Evolutionary conservation across 257 asterid genomes (phyloP).

Genomic region (Fraxinus cuspidata): DNA sequence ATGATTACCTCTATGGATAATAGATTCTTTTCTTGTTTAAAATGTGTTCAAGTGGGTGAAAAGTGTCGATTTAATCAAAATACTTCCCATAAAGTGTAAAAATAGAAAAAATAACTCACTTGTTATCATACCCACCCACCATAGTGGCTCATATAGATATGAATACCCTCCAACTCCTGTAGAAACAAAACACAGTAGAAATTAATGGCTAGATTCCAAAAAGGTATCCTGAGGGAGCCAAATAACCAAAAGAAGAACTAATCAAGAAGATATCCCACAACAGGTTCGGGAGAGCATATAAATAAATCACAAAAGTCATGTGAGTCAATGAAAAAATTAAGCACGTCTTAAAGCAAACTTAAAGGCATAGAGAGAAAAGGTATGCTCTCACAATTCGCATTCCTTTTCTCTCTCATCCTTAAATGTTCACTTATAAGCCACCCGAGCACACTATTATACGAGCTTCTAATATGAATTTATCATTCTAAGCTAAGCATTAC

Average conservation of each 20-base stretch:
- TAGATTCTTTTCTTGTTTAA: neutral
- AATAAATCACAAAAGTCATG: neutral
- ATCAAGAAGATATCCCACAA: neutral
- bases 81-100: slow-evolving; percentile 9
- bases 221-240: slow-evolving; percentile 6
- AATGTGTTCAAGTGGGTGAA: slow-evolving; percentile 2
- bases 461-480: neutral
- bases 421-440: neutral
- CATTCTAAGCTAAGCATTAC: neutral
- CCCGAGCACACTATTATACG: neutral
- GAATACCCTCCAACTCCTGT: slow-evolving; percentile 92
- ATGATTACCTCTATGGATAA: neutral
- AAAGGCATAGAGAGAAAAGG: neutral
- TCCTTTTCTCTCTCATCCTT: neutral
- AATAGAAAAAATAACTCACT: slow-evolving; percentile 49
- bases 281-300: neutral
- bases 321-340: neutral
- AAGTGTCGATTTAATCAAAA: neutral
- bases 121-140: slow-evolving; percentile 94
- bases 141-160: slow-evolving; percentile 74
- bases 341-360: no score
- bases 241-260: neutral
- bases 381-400: no score
- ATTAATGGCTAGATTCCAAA: slow-evolving; percentile 3
- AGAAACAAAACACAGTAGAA: slow-evolving; percentile 10